Evolutionary conservation across 441 rosid genomes (phyloP).

Genomic region (Pelargonium fulgidum): DNA sequence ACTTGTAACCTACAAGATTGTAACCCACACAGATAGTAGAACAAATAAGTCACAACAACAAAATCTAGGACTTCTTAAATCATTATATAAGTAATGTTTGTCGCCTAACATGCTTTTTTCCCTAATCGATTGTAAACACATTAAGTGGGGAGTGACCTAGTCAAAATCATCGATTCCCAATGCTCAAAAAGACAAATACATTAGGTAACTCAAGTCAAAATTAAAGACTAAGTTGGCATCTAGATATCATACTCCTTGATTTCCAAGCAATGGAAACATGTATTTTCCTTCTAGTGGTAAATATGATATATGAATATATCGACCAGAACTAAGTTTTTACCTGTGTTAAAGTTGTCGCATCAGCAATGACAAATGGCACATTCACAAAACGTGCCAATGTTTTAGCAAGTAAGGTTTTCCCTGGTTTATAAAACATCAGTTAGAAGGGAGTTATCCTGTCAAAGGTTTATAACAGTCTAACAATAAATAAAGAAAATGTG

Average conservation of each 20-base stretch:
- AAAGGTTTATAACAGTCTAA: neutral
- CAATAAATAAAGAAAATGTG: constrained; percentile 1
- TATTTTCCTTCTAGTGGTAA: neutral
- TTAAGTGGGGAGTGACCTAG: neutral
- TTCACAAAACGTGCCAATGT: constrained; percentile 89
- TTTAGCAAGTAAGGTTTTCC: constrained; percentile 94
- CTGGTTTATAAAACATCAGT: constrained; percentile 42
- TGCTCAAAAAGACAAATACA: neutral
- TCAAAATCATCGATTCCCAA: neutral
- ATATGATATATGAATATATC: constrained; percentile 2
- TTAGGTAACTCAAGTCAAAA: neutral
- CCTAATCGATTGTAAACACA: neutral
- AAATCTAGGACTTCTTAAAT: neutral
- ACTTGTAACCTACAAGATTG: neutral
- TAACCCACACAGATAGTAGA: neutral
- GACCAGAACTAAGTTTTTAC: constrained; percentile 30
- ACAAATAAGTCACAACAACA: neutral
- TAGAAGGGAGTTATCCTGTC: constrained; percentile 11
- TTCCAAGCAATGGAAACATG: neutral
- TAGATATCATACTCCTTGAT: neutral
- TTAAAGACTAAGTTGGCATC: neutral
- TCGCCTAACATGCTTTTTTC: neutral
- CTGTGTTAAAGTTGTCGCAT: constrained; percentile 93
- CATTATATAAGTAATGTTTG: neutral
- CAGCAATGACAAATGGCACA: constrained; percentile 96